Base-by-base conservation (phyloP, 2,329 filamentous ascomycete genomes). In the Fusarium decemcellulare region DNA sequence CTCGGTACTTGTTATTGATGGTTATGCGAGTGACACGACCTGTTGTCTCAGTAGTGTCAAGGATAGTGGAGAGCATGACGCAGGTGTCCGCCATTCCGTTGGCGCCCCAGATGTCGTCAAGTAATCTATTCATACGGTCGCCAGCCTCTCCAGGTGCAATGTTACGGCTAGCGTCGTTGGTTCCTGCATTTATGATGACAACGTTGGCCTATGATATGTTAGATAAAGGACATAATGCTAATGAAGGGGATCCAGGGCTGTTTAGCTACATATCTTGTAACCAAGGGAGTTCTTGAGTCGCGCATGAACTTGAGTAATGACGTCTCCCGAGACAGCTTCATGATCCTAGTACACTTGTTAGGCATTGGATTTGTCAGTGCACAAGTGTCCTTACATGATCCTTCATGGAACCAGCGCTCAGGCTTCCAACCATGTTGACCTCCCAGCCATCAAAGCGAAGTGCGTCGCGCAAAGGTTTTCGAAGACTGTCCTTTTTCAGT, bases 1-100 rank as follows among this genome's bases (percentile, higher is more conserved):
- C 29, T 9, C 58, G 50, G 15, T 61, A 61, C 16, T 55, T 50
- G 6, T 50, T 40, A 36, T 61, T 61, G 36, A 61, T 50, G 11
- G 27, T 34, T 14, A 40, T 48, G 30, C 58, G 50, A 8, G 43
- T 61, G 8, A 37, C 58, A 4, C 53, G 48, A 9, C 30, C 47
- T 9, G 32, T 34, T 34, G 32, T 8, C 7, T 55, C 50, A 1
- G 23, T 12, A 40, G 36, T 61, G 42, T 37, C 39, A n/a, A 61
- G 58, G 3, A 61, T 50, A 5, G 58, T 61, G 5, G 58, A 61
- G 5, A 61, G 29, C 12, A 61, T 10, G 14, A 61, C 48, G 27
- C 42, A 54, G 2, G 58, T 61, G 18, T 39, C 40, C 15, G 36
- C 50, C 58, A 61, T 48, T 34, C 32, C 32, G 32, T 34, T 34